phyloP scores from a whole-genome alignment of 2,329 filamentous ascomycete genomes.

The Aureobasidium lini region DNA sequence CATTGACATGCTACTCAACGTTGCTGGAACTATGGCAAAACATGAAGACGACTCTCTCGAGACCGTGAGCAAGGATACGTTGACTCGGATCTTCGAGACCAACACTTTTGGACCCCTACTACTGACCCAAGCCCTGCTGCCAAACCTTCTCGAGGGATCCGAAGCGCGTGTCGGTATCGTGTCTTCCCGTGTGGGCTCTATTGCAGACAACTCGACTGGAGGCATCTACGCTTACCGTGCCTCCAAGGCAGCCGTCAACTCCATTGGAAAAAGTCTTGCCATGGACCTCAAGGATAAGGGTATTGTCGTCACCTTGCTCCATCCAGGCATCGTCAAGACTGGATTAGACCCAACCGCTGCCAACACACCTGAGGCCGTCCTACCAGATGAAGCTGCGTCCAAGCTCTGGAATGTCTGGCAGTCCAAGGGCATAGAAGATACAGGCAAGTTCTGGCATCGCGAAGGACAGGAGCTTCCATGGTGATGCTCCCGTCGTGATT shows the following conservation, averaged over 20 bases:
- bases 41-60: slow-evolving; percentile 28
- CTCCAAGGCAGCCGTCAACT: slow-evolving; percentile 39
- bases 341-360: slow-evolving; percentile 24
- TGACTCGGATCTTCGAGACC: slow-evolving; percentile 34
- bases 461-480: slow-evolving; percentile 35
- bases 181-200: slow-evolving; percentile 36
- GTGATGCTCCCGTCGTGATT: too few relatives aligned
- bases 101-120: slow-evolving; percentile 36
- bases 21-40: slow-evolving; percentile 31
- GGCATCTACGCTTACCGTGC: slow-evolving; percentile 37
- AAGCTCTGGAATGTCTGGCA: slow-evolving; percentile 36
- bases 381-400: slow-evolving; percentile 37
- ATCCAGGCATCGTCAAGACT: slow-evolving; percentile 38
- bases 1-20: slow-evolving; percentile 33
- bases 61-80: slow-evolving; percentile 23
- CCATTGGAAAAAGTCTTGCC: slow-evolving; percentile 36
- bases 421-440: slow-evolving; percentile 33
- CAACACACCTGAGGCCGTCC: slow-evolving; percentile 31
- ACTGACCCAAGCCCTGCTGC: slow-evolving; percentile 33
- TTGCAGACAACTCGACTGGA: slow-evolving; percentile 36
- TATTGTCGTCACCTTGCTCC: slow-evolving; percentile 35
- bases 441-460: slow-evolving; percentile 39
- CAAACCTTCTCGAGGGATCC: slow-evolving; percentile 29
- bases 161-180: slow-evolving; percentile 35
- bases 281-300: slow-evolving; percentile 34